Evolutionary conservation across 1,284 basidiomycete species (phyloP), one percentile per base, ranked within the genome.

Genomic region (Heterobasidion occidentale): DNA sequence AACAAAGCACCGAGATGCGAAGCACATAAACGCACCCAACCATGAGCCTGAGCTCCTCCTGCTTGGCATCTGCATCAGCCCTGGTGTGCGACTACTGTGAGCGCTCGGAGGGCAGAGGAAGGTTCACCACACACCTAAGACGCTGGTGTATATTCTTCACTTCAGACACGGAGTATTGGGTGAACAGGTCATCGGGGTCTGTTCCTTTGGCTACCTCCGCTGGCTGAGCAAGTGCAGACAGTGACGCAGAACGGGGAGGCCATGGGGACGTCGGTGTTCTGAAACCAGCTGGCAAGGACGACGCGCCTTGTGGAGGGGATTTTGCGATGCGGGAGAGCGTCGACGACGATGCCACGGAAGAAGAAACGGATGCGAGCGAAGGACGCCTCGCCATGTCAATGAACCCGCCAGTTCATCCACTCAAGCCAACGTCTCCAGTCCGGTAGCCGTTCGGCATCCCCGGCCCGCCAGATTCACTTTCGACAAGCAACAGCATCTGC

Each of bases 1-100:
- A 46, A 47, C 53, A 55, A 36, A 51, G 57, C 56, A 27, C 46
- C 42, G 34, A 50, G 6, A 48, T 48, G 50, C 5, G n/a, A 46
- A 53, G 45, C 17, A 60, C 42, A 27, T 53, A 27, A 57, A 85
- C 92, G 79, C 72, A 95, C 92, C 92, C 94, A 69, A 98, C 94
- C 94, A 96, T 98, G 34, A 90, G 78, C 61, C 94, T 78, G 48
- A 97, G 79, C 68, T 98, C 94, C 64, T 93, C 89, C 66, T 93
- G 90, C 71, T 96, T 96, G 53, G 86, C 87, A 66, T 93, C 83
- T 2, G 93, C 93, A 70, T 94, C 90, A n/a, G 79, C 74, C 70
- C 91, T 92, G 9, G 36, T 57, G 34, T 52, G 50, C 38, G 58
- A 33, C 47, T 20, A 52, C 50, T 46, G 12, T 55, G 49, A 50